Base-by-base conservation (phyloP, 345 rosid genomes). In the Carallia brachiata region DNA sequence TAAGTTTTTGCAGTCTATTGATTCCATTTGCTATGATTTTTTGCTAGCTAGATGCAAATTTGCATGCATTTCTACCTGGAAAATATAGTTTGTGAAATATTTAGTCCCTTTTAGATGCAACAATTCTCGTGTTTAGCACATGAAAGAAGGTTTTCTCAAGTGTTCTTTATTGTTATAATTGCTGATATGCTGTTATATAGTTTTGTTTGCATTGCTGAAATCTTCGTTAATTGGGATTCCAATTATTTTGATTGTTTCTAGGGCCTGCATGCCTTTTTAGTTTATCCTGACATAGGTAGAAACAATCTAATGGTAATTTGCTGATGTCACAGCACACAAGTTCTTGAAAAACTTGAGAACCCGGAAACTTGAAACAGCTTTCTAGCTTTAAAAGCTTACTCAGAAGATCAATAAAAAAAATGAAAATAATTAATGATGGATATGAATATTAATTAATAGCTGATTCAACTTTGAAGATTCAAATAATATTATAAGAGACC, bases 1-100 rank as follows among this genome's bases (percentile, higher is more conserved):
- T 86, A 80, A 77, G 87, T 79, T 66, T 23, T 52, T 1, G 27
- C 58, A 19, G n/a, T 40, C 28, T 6, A 18, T 71, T 7, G 13
- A 15, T 31, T 48, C 6, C 47, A 23, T 0, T 73, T 19, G 13
- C 0, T 1, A 23, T 54, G 3, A 17, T 52, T 44, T 23, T 44
- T 44, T 12, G 50, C 50, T 37, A 23, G 9, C 13, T 23, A 56
- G 16, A 56, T 13, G 31, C 56, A 52, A 36, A n/a, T 9, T 6
- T 23, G 40, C 50, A 62, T 67, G 19, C 17, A 44, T 44, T 44
- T 44, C 16, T 44, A 9, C 48, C 48, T 75, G 36, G 39, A 27
- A 18, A 18, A n/a, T 34, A 19, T 40, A 34, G 17, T 23, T 9
- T n/a, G 1, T 55, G 13, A 27, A 56, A 19, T 56, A 56, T 27